These are phyloP conservation scores for Leccinum subgranulosum DNA, from an alignment of 768 basidiomycete genomes.

Conservation along the genomic window DNA sequence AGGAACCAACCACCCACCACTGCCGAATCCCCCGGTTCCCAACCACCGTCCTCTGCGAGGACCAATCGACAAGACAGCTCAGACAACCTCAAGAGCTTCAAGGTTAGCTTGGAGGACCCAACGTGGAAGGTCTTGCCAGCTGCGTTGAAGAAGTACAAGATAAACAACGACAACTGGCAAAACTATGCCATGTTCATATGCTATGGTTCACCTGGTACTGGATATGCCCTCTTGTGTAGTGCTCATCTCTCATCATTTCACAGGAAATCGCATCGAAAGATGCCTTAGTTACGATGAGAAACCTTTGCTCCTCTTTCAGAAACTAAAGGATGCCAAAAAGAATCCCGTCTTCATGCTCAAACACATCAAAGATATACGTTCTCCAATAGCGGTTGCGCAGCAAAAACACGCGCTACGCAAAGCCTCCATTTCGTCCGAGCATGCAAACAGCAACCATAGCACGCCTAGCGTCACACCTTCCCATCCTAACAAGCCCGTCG, in stretches of 20 bases:
- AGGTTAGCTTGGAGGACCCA: constrained; percentile 95
- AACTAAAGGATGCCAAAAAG: constrained; percentile 94
- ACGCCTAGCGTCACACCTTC: constrained; percentile 20
- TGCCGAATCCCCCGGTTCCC: constrained; percentile 29
- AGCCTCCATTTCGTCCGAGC: constrained; percentile 46
- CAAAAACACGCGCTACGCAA: constrained; percentile 92
- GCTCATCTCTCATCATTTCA: background rate
- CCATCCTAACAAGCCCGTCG: constrained; percentile 22
- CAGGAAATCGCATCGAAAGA: constrained; percentile 80
- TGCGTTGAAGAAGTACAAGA: constrained; percentile 97
- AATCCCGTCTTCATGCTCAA: constrained; percentile 99
- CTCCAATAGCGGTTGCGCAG: constrained; percentile 94
- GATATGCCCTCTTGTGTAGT: background rate
- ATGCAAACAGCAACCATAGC: constrained; percentile 12
- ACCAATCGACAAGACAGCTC: constrained; percentile 63
- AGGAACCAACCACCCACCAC: constrained; percentile 24
- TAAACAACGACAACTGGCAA: constrained; percentile 98
- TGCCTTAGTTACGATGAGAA: constrained; percentile 98
- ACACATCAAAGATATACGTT: constrained; percentile 90
- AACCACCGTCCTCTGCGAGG: constrained; percentile 25
- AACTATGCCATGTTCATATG: constrained; percentile 99
- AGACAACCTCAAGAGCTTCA: constrained; percentile 89
- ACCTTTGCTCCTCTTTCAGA: constrained; percentile 93
- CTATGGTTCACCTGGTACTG: constrained; percentile 83
- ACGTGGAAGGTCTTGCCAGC: constrained; percentile 99